Conservation (phyloP, 129 eudicot genomes). For the Glebionis coronaria region DNA sequence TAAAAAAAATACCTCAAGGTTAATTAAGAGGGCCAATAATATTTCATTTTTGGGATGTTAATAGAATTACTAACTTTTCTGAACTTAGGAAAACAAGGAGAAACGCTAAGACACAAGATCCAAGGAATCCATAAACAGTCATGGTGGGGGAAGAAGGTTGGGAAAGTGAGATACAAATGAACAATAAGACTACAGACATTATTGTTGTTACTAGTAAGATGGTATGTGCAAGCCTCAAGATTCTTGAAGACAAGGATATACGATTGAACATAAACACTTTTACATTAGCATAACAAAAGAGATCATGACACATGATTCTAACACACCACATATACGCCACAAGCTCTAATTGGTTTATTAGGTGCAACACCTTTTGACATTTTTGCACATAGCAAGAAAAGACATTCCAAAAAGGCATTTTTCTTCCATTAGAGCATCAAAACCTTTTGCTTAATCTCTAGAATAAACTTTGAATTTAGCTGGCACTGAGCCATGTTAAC, state of each 20-base stretch:
- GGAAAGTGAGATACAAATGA: constrained; percentile 6
- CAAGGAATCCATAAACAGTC: constrained; percentile 22
- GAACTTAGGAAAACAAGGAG: too few relatives aligned
- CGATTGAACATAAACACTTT: constrained; percentile 15
- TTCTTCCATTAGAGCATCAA: constrained; percentile 33
- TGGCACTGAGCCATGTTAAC: constrained; percentile 38
- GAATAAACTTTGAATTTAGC: constrained; percentile 25
- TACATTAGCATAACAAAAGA: constrained; percentile 13
- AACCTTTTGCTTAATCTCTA: constrained; percentile 21
- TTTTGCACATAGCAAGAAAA: constrained; percentile 42
- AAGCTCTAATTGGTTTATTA: constrained; percentile 32
- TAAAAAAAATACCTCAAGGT: too few relatives aligned
- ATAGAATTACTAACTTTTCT: too few relatives aligned
- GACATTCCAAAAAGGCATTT: constrained; percentile 39
- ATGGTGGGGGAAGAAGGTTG: constrained; percentile 16
- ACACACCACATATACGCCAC: constrained; percentile 21
- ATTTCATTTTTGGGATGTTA: too few relatives aligned
- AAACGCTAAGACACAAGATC: constrained; percentile 19
- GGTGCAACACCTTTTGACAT: constrained; percentile 67
- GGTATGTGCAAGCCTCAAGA: constrained; percentile 5
- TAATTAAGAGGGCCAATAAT: too few relatives aligned
- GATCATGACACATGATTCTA: constrained; percentile 23
- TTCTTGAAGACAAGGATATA: constrained; percentile 14
- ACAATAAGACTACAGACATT: constrained; percentile 7
- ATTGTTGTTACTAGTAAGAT: neutral